Conservation (phyloP, 768 basidiomycete genomes). For the Psilocybe subaeruginosa region DNA sequence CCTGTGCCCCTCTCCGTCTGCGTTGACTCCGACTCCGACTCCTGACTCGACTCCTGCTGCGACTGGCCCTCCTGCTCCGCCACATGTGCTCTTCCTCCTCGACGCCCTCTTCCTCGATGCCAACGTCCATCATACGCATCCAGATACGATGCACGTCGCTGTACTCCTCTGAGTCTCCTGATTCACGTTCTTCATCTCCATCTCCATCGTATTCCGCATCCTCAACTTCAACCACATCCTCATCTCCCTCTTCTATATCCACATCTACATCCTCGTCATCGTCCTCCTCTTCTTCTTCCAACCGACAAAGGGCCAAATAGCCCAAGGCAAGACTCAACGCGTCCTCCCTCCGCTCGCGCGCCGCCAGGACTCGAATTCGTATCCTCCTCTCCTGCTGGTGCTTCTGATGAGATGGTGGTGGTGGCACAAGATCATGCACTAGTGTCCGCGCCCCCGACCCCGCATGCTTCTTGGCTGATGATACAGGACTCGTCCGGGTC, state of each 20-base stretch:
- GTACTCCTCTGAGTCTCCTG: neutral
- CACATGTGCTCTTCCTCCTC: neutral
- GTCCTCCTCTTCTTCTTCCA: neutral
- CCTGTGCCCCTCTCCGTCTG: neutral
- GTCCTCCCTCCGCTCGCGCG: slow-evolving; percentile 14
- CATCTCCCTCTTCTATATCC: neutral
- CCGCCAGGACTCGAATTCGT: slow-evolving; percentile 5
- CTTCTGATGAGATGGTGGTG: neutral
- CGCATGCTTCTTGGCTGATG: neutral
- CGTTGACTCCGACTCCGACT: neutral
- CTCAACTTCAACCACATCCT: neutral
- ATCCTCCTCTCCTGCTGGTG: neutral
- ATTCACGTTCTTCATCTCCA: neutral
- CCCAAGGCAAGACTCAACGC: slow-evolving; percentile 10
- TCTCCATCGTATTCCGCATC: neutral
- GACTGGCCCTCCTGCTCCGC: neutral
- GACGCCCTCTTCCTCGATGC: neutral
- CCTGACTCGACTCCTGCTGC: neutral
- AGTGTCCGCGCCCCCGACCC: neutral
- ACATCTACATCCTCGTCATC: neutral
- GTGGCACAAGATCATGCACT: no score
- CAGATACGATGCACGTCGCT: neutral
- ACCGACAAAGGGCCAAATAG: neutral
- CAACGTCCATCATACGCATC: slow-evolving; percentile 1
- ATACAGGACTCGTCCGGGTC: neutral